Evolutionary conservation across 23 red algal species (phyloP), one percentile per base, ranked within the genome.

Genomic region (Cyanidioschyzon merolae): DNA sequence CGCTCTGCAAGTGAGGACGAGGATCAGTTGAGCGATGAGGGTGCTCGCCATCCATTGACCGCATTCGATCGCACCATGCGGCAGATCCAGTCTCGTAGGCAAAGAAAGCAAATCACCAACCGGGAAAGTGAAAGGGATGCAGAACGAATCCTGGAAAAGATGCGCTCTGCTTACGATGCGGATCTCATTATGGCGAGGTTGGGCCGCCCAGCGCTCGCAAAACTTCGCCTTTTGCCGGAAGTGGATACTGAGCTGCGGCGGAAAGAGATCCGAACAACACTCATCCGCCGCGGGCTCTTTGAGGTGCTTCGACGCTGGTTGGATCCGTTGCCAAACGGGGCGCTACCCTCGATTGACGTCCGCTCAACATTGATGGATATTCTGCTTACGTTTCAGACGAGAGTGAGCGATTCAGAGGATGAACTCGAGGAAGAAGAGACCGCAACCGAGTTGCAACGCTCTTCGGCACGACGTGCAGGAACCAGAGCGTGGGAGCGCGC

Each of bases 241-340:
- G 78, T 57, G 2, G 78, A 81, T 35, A 81, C 38, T 30, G 68
- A 57, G 59, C 45, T 81, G 1, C 59, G 78, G 30, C 78, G 78
- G 16, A 71, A 71, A 41, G 78, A 81, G 50, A 59, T 41, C 2
- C 78, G 78, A 39, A 50, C 39, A 36, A 35, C 68, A 50, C 68
- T 81, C 17, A 41, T 81, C 27, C 58, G 68, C 7, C 40, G 59
- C 34, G 78, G 78, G n/a, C 68, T 81, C n/a, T 34, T 81, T 0
- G 59, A 39, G 2, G 78, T 81, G 35, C 1, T 81, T 35, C 59
- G 68, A 2, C 78, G 78, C 2, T 81, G 78, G 78, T 40, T 81
- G 50, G 78, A 81, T 81, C 78, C 78, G 38, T 50, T 81, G 40
- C 78, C 78, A 18, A 71, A 81, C 41, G 78, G 78, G 37, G 68